Evolutionary conservation across 495 filamentous ascomycete species (phyloP), one percentile per base, ranked within the genome.

Genomic region (Xylaria acuta): DNA sequence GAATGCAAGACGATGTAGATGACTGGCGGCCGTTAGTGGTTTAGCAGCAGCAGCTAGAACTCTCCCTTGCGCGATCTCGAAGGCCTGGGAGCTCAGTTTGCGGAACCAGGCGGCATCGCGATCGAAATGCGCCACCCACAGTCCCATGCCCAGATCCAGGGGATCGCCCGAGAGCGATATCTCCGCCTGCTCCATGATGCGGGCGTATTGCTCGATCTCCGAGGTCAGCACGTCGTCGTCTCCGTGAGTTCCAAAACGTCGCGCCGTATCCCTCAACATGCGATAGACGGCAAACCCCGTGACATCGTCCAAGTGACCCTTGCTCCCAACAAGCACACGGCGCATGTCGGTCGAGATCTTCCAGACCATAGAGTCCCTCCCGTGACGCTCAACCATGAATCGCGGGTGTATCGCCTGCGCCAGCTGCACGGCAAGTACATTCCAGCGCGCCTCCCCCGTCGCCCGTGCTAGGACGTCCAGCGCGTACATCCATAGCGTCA

Each of bases 401-500:
- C 77, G 81, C 11, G 85, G 84, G 70, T 92, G 90, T 34, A 92
- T 86, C 0, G 87, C 86, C 64, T 84, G 82, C 27, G 89, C 89
- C 16, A 92, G 80, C 68, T 85, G 80, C 11, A 91, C 79, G 1
- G 89, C 90, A 45, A 86, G 84, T 3, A 75, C 71, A 70, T 90
- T 92, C 70, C 87, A 91, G 1, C 58, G 62, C 22, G 75, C 64
- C 43, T 91, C 84, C 0, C 82, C 81, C 5, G 84, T 85, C 16
- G 88, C 90, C 14, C 86, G 56, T 0, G 86, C 79, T 49, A 91
- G 81, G 6, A 90, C 84, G 77, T 91, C 91, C 3, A 92, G 80
- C 0, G 89, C 90, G 73, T 91, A 92, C 89, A 92, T 91, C 90
- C 90, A 92, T 2, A 92, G 74, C 0, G 89, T 91, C 12, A 92